Base-by-base conservation (phyloP, 2,329 filamentous ascomycete species). In the Venturia asperata region DNA sequence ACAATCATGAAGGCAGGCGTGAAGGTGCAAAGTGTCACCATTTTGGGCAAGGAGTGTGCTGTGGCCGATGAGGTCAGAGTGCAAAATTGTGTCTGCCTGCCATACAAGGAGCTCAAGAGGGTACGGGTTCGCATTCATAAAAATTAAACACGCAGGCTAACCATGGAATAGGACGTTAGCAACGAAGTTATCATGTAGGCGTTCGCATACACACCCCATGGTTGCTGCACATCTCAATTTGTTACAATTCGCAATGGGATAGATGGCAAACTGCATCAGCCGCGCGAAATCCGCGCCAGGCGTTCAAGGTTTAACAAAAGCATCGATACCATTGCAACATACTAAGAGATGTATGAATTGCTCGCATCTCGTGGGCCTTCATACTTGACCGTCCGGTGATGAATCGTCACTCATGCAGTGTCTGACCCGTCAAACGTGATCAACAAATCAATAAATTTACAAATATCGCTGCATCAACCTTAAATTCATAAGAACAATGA, bases 11-110 rank as follows among this genome's bases (percentile, higher is more conserved):
- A 97, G 85, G 96, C 97, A 73, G 94, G 94, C 63, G 87, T 97
- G 77, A 97, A 97, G 83, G 94, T 99, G 63, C 94, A 97, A 82
- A 96, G 91, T 77, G 94, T 97, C 74, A 97, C 93, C 60, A 99
- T 97, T 70, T 78, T 99, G 68, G 93, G 93, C 74, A 97, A 97
- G 82, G 94, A 99, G 77, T 97, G 93, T 73, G 86, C 82, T 65
- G 94, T 97, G 39, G 92, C 89, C 4, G 94, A 99, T 72, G 94
- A 97, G 78, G 88, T 97, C 13, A 86, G 92, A 68, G 92, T 99
- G 71, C 93, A 97, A 81, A 97, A 99, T 80, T 99, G 94, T 76
- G 87, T 99, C 67, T 97, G 94, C 80, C 79, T 99, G 80, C 94
- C 94, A 11, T 96, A 92, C 79, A 99, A 99, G 84, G 94, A 97